phyloP scores from a whole-genome alignment of 2,329 filamentous ascomycete genomes.

The Fusarium secorum region DNA sequence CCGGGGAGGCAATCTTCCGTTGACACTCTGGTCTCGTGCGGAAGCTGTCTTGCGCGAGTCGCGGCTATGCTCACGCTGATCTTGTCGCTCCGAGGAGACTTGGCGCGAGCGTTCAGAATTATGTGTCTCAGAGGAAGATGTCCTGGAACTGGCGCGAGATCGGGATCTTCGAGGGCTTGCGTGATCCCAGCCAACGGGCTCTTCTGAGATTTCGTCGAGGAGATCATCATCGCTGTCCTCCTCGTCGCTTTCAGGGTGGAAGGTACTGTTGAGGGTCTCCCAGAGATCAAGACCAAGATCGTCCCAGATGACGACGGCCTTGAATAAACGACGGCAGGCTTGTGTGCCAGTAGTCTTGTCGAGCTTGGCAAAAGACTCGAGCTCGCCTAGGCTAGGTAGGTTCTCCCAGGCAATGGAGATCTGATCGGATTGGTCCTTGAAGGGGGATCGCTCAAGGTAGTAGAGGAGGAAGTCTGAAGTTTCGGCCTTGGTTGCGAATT shows the following conservation, averaged over 20 bases:
- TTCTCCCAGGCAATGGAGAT: slow-evolving; percentile 47
- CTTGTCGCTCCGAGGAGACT: slow-evolving; percentile 21
- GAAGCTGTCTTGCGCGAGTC: slow-evolving; percentile 20
- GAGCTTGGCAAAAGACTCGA: slow-evolving; percentile 45
- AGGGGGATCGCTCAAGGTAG: slow-evolving; percentile 44
- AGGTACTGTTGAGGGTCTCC: slow-evolving; percentile 40
- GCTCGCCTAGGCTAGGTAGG: slow-evolving; percentile 47
- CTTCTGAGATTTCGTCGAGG: slow-evolving; percentile 29
- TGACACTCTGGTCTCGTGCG: slow-evolving; percentile 17
- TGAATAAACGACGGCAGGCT: slow-evolving; percentile 49
- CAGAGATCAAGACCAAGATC: slow-evolving; percentile 49
- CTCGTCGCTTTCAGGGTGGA: slow-evolving; percentile 5
- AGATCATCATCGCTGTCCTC: slow-evolving; percentile 23
- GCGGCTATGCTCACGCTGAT: slow-evolving; percentile 23
- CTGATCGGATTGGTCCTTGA: slow-evolving; percentile 42
- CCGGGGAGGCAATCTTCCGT: slow-evolving; percentile 5
- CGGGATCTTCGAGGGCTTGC: slow-evolving; percentile 15
- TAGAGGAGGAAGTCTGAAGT: slow-evolving; percentile 46
- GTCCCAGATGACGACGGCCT: slow-evolving; percentile 51
- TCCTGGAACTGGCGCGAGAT: slow-evolving; percentile 28
- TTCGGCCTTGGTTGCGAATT: slow-evolving; percentile 43
- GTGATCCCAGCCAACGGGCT: slow-evolving; percentile 24
- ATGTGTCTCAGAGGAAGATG: slow-evolving; percentile 26
- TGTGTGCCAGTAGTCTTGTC: slow-evolving; percentile 48
- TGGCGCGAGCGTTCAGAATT: slow-evolving; percentile 27